phyloP scores from a whole-genome alignment of 495 filamentous ascomycete genomes.

The Aspergillus egyptiacus region DNA sequence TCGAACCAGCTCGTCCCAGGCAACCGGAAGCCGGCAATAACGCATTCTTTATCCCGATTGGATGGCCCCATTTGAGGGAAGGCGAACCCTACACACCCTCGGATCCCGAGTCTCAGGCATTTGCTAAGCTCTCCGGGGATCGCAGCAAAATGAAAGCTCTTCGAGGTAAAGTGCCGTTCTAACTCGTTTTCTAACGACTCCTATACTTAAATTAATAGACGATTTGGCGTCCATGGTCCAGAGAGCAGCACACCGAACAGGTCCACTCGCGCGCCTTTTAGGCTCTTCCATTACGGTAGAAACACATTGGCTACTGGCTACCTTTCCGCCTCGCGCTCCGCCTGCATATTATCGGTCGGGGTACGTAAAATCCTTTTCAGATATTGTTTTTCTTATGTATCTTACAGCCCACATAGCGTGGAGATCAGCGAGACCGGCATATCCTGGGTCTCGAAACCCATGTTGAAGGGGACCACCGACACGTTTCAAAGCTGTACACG shows the following conservation, averaged over 20 bases:
- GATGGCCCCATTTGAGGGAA: constrained; percentile 45
- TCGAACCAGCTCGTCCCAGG: no score
- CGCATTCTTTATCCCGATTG: constrained; percentile 69
- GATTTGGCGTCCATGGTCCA: constrained; percentile 47
- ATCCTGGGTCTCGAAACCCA: constrained; percentile 43
- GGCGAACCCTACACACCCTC: constrained; percentile 50
- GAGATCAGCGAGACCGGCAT: constrained; percentile 50
- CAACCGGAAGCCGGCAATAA: no score
- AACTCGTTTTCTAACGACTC: constrained; percentile 6
- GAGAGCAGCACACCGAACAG: constrained; percentile 24
- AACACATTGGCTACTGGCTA: constrained; percentile 53
- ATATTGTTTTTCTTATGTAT: neutral
- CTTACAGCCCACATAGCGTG: constrained; percentile 34
- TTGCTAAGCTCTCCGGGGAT: constrained; percentile 53
- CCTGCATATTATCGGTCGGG: constrained; percentile 55
- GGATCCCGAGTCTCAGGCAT: constrained; percentile 68
- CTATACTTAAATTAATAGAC: constrained; percentile 28
- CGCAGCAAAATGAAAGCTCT: constrained; percentile 40
- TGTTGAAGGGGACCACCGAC: constrained; percentile 32
- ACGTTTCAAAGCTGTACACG: constrained; percentile 28
- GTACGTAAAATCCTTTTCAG: constrained; percentile 34
- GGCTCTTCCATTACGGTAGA: constrained; percentile 45
- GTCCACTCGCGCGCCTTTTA: constrained; percentile 32
- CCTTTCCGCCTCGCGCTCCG: constrained; percentile 54
- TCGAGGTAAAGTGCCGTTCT: constrained; percentile 35